phyloP scores from a whole-genome alignment of 192 early-diverging fungal species.

The Umbelopsis sp. region DNA sequence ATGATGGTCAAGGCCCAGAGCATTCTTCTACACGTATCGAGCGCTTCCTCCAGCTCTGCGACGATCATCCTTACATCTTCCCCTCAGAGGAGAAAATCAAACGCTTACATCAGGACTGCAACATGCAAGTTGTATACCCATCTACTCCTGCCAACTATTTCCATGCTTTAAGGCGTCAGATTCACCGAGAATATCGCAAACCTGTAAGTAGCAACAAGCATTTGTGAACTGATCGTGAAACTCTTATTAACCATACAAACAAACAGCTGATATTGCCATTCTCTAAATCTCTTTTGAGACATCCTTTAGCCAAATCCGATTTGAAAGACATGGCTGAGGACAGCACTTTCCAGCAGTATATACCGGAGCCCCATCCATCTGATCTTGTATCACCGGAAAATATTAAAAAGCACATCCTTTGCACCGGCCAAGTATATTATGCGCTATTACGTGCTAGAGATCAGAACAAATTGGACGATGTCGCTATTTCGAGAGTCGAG shows the following conservation, averaged over 20 bases:
- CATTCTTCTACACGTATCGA: slow-evolving; percentile 96
- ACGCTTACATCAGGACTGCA: slow-evolving; percentile 97
- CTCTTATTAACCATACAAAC: neutral
- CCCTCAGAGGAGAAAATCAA: slow-evolving; percentile 76
- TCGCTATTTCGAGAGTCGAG: slow-evolving; percentile 93
- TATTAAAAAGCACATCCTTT: slow-evolving; percentile 92
- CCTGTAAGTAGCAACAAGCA: slow-evolving; percentile 53
- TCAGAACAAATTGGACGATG: slow-evolving; percentile 85
- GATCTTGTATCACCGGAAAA: slow-evolving; percentile 76
- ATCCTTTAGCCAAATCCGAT: slow-evolving; percentile 87
- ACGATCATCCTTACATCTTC: slow-evolving; percentile 90
- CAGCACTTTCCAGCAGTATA: slow-evolving; percentile 86
- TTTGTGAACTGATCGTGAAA: neutral
- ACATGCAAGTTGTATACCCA: slow-evolving; percentile 96
- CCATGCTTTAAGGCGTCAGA: slow-evolving; percentile 93
- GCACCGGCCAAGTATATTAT: slow-evolving; percentile 98
- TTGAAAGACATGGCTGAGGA: slow-evolving; percentile 79
- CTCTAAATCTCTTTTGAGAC: slow-evolving; percentile 91
- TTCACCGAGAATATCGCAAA: slow-evolving; percentile 97
- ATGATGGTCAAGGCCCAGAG: slow-evolving; percentile 99
- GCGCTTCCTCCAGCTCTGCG: slow-evolving; percentile 93
- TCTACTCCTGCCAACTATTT: slow-evolving; percentile 97
- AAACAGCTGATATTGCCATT: slow-evolving; percentile 57
- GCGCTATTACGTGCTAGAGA: slow-evolving; percentile 83
- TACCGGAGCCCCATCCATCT: slow-evolving; percentile 89